Percentiles rank a stretch among this genome's conserved stretches.
These are phyloP conservation scores for Polytrichum commune DNA, from an alignment of 225 moss, liverwort and hornwort species.

Conservation along the genomic window DNA sequence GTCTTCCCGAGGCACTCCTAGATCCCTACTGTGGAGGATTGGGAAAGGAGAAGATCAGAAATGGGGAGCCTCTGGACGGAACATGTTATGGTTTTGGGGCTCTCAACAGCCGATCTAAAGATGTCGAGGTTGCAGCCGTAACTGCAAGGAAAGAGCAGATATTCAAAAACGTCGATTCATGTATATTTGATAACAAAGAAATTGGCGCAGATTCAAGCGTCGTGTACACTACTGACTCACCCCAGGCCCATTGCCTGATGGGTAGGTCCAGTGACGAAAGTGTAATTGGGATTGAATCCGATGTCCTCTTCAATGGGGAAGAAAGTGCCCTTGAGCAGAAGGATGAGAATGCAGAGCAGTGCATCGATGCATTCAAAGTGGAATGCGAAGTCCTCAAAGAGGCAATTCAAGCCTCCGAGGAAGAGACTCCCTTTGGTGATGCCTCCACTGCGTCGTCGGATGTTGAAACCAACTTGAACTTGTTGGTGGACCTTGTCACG, in stretches of 20 bases:
- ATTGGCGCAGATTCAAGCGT: not conserved
- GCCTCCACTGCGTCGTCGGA: not conserved
- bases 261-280: not conserved
- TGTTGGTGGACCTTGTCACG: not conserved
- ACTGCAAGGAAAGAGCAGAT: not conserved
- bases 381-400: constrained; percentile 8
- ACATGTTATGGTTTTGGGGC: too few species aligned
- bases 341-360: not conserved
- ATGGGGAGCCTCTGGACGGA: not conserved
- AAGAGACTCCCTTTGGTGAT: not conserved
- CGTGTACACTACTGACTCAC: not conserved
- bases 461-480: not conserved
- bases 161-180: not conserved
- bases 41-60: not conserved
- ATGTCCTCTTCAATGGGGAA: not conserved
- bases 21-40: not conserved
- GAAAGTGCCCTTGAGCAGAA: not conserved
- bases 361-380: constrained; percentile 2
- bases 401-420: constrained; percentile 2
- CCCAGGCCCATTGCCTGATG: not conserved
- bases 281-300: not conserved
- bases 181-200: not conserved
- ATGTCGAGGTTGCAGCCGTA: not conserved
- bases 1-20: not conserved
- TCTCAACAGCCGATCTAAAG: too few species aligned